Conservation (phyloP, 495 filamentous ascomycete genomes). For the Glutinoglossum americanum region DNA sequence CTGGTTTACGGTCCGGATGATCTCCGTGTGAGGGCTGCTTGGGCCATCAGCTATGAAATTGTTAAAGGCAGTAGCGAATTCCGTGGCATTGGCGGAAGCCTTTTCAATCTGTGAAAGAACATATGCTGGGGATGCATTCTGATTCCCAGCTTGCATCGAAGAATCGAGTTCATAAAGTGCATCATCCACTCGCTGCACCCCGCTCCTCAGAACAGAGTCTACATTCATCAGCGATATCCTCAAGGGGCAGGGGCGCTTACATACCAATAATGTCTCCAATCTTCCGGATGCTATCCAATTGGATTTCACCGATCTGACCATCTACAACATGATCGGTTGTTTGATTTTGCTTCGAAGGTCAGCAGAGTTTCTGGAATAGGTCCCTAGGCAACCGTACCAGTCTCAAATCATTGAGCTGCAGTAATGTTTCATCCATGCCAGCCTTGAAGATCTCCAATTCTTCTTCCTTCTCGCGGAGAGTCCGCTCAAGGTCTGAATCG, state of each 20-base stretch:
- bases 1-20: conserved; percentile 79
- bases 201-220: conserved; percentile 84
- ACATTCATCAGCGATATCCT: not conserved
- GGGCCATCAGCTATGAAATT: conserved; percentile 94
- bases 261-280: conserved; percentile 77
- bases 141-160: conserved; percentile 93
- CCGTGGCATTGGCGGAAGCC: conserved; percentile 78
- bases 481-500: conserved; percentile 62
- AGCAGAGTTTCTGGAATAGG: not conserved
- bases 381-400: conserved; percentile 18
- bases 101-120: conserved; percentile 95
- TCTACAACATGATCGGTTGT: conserved; percentile 58
- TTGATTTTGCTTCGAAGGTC: not conserved
- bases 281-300: conserved; percentile 68
- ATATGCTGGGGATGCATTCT: conserved; percentile 89
- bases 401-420: conserved; percentile 72
- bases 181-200: conserved; percentile 87
- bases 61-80: conserved; percentile 95
- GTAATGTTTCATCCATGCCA: conserved; percentile 84
- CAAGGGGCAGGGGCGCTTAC: not conserved
- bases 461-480: conserved; percentile 81
- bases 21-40: conserved; percentile 71
- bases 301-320: conserved; percentile 70
- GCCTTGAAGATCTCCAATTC: conserved; percentile 94
- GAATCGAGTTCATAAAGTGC: conserved; percentile 94